These are phyloP conservation scores for Bryum argenteum DNA, from an alignment of 225 moss, liverwort and hornwort species.

Conservation along the genomic window DNA sequence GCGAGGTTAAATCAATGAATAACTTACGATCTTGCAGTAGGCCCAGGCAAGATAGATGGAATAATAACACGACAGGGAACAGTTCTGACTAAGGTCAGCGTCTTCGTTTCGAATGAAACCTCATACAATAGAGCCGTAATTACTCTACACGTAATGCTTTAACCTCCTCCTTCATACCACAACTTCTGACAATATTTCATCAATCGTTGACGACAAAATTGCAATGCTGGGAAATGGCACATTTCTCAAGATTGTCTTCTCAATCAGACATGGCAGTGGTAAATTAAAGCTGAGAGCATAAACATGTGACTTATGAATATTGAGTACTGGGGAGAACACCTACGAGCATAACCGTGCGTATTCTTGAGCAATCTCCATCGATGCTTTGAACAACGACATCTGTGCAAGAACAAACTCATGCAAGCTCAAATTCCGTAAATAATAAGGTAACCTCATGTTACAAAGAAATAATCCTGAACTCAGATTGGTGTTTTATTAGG, in stretches of 20 bases:
- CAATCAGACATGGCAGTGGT: not conserved
- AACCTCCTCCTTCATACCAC: not conserved
- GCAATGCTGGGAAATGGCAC: conserved; percentile 3
- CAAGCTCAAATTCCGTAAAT: conserved; percentile 14
- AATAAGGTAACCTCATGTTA: not conserved
- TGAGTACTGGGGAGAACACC: conserved; percentile 24
- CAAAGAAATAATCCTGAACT: conserved; percentile 11
- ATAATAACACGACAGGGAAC: conserved; percentile 1
- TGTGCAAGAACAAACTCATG: conserved; percentile 33
- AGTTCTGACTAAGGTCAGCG: conserved; percentile 5
- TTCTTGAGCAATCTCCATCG: conserved; percentile 94
- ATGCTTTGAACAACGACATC: conserved; percentile 98
- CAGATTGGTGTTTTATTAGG: not conserved
- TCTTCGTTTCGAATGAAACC: conserved; percentile 8
- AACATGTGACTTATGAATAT: not conserved
- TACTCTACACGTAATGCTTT: conserved; percentile 14
- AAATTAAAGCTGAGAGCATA: conserved; percentile 3
- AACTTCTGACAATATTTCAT: conserved; percentile 1
- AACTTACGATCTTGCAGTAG: conserved; percentile 3
- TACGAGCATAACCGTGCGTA: conserved; percentile 94
- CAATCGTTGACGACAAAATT: not conserved
- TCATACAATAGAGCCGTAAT: conserved; percentile 9
- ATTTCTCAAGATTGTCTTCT: not conserved
- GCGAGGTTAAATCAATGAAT: conserved; percentile 4
- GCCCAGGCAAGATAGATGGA: not conserved